phyloP scores from a whole-genome alignment of 352 stramenopile genomes.

The Pythium dissimile region DNA sequence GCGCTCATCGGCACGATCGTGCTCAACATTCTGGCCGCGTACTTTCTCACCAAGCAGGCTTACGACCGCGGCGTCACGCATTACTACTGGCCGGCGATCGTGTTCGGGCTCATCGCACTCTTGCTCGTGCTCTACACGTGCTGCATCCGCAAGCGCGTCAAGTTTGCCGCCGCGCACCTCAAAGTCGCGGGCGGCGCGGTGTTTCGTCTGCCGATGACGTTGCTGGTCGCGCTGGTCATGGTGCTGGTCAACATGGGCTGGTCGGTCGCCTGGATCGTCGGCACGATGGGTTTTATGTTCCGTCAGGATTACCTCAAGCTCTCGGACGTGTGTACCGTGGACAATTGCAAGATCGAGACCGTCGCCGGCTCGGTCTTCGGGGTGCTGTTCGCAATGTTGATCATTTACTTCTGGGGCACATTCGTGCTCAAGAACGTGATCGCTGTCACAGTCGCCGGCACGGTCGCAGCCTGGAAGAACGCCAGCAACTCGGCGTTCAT shows the following conservation, averaged over 20 bases:
- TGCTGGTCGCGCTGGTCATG: constrained; percentile 79
- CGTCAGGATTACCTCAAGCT: constrained; percentile 65
- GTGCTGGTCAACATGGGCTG: constrained; percentile 86
- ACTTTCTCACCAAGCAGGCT: constrained; percentile 66
- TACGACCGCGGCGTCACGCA: constrained; percentile 47
- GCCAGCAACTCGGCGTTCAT: constrained; percentile 68
- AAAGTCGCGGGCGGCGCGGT: constrained; percentile 85
- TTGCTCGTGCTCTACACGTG: constrained; percentile 55
- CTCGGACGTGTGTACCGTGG: constrained; percentile 38
- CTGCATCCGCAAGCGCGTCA: constrained; percentile 83
- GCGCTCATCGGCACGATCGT: constrained; percentile 42
- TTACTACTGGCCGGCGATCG: constrained; percentile 65
- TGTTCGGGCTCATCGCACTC: constrained; percentile 29
- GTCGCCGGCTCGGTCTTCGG: constrained; percentile 48
- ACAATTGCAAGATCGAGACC: constrained; percentile 49
- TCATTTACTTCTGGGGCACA: constrained; percentile 93
- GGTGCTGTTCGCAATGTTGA: constrained; percentile 82
- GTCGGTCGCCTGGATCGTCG: constrained; percentile 82
- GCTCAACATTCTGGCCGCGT: constrained; percentile 50
- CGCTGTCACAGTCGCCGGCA: constrained; percentile 85
- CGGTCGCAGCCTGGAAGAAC: constrained; percentile 89
- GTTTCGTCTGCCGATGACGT: constrained; percentile 78
- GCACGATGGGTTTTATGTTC: constrained; percentile 81
- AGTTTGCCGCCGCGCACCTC: constrained; percentile 91
- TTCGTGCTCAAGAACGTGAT: constrained; percentile 89